Percentiles rank a stretch among this genome's conserved stretches.
Conservation (phyloP, 768 basidiomycete genomes). For the Pleurotus giganteus region DNA sequence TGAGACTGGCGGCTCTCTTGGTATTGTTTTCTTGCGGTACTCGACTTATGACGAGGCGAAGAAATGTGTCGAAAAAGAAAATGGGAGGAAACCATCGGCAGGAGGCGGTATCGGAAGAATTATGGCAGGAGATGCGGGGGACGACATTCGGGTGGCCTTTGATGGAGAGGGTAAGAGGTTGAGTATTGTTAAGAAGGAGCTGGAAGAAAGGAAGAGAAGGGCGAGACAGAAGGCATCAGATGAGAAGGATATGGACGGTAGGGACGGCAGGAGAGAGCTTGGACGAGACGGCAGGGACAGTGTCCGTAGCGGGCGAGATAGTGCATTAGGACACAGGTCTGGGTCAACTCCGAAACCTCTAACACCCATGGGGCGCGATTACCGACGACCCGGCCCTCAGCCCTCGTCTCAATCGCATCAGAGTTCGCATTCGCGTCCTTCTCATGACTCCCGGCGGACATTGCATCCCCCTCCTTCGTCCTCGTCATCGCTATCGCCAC, state of each 20-base stretch:
- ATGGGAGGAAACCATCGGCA: constrained; percentile 57
- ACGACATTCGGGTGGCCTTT: constrained; percentile 72
- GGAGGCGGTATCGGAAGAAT: constrained; percentile 35
- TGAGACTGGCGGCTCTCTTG: constrained; percentile 77
- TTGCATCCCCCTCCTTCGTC: not conserved
- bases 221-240: constrained; percentile 33
- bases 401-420: not conserved
- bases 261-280: constrained; percentile 14
- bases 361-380: constrained; percentile 12
- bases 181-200: constrained; percentile 63
- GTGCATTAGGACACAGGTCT: not conserved
- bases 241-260: constrained; percentile 1
- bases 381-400: constrained; percentile 1
- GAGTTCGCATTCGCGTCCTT: not conserved
- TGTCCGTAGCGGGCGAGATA: constrained; percentile 2
- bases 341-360: constrained; percentile 13
- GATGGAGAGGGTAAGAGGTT: constrained; percentile 72
- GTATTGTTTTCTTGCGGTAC: constrained; percentile 76
- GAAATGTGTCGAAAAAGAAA: constrained; percentile 59
- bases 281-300: constrained; percentile 12
- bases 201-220: constrained; percentile 55
- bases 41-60: constrained; percentile 64
- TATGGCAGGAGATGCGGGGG: constrained; percentile 37
- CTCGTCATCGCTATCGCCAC: not conserved
- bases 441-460: constrained; percentile 3